Evolutionary conservation across 805 yeast species (phyloP).

Genomic region (Candida ficus): DNA sequence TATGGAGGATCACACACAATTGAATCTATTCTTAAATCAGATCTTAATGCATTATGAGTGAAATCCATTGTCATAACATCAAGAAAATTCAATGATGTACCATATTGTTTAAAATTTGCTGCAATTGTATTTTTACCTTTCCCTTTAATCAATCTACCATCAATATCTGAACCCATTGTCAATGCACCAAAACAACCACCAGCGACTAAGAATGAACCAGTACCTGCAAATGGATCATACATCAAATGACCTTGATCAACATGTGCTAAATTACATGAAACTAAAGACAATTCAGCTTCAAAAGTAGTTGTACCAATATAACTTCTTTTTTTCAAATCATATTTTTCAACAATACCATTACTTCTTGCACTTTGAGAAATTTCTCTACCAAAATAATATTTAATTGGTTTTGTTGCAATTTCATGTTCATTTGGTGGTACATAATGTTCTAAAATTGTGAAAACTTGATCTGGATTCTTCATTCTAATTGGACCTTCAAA

Average conservation of each 20-base stretch:
- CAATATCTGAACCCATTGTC: conserved; percentile 87
- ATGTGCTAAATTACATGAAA: conserved; percentile 83
- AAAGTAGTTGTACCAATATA: conserved; percentile 96
- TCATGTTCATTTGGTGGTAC: conserved; percentile 37
- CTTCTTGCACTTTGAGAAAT: conserved; percentile 59
- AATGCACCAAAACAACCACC: conserved; percentile 81
- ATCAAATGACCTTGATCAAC: conserved; percentile 58
- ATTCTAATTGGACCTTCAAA: conserved; percentile 75
- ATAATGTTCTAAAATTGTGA: conserved; percentile 74
- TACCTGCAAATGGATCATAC: conserved; percentile 95
- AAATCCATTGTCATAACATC: conserved; percentile 92
- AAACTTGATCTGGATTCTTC: conserved; percentile 69
- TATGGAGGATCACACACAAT: conserved; percentile 97
- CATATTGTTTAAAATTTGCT: conserved; percentile 73
- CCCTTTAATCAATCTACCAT: conserved; percentile 74
- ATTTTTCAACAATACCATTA: conserved; percentile 62
- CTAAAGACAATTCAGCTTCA: conserved; percentile 86
- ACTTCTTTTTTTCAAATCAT: conserved; percentile 75
- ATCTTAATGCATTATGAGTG: conserved; percentile 79
- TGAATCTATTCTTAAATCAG: conserved; percentile 58
- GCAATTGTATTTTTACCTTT: conserved; percentile 50
- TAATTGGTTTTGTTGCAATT: conserved; percentile 44
- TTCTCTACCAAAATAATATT: conserved; percentile 72
- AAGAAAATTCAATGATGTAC: conserved; percentile 48
- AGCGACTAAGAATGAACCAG: conserved; percentile 90